Percentiles rank a stretch among this genome's conserved stretches.
These are phyloP conservation scores for Metrosideros polymorpha DNA, from an alignment of 441 rosid genomes.

Conservation along the genomic window DNA sequence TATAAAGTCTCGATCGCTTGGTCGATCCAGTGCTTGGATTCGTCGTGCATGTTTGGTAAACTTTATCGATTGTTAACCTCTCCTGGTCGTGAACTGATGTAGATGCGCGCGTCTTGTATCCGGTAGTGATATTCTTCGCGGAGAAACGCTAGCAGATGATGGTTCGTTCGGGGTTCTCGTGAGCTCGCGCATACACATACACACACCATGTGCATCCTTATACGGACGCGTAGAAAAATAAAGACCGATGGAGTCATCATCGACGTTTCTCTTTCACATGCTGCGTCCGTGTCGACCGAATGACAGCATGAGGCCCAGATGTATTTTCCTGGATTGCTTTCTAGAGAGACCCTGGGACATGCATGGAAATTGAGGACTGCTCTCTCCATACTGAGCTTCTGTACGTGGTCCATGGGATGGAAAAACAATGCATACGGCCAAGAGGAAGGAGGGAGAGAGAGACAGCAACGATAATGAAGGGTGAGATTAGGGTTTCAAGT, in stretches of 20 bases:
- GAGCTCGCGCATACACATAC: no score
- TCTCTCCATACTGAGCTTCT: neutral
- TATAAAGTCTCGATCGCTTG: neutral
- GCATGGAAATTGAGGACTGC: neutral
- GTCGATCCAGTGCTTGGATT: neutral
- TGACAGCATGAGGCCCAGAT: neutral
- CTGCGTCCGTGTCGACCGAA: neutral
- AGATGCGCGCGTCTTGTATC: neutral
- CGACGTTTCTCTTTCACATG: neutral
- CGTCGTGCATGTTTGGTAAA: neutral
- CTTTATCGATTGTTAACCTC: neutral
- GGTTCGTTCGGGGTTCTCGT: neutral
- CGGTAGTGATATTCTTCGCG: neutral
- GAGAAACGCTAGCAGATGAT: neutral
- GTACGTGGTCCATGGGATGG: neutral
- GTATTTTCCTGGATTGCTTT: neutral
- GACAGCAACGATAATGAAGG: neutral
- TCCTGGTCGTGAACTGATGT: neutral
- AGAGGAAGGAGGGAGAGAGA: neutral
- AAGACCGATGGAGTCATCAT: neutral
- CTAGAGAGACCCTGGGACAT: neutral
- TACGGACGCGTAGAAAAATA: neutral
- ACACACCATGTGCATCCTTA: no score
- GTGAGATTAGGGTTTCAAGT: neutral
- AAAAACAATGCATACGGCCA: neutral